phyloP scores from a whole-genome alignment of 495 filamentous ascomycete genomes.

The Penicillium maclennaniae region DNA sequence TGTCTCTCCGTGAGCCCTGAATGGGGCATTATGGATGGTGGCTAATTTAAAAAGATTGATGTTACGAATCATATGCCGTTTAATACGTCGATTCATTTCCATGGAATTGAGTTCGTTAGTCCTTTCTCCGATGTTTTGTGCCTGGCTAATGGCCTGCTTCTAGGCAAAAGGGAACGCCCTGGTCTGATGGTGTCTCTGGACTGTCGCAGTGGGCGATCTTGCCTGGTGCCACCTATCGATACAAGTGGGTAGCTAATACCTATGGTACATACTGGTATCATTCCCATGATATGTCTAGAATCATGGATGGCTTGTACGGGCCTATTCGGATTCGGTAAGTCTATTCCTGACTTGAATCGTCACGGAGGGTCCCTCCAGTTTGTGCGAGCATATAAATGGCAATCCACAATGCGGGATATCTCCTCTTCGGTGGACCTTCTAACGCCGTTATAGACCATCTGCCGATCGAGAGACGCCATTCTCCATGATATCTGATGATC shows the following conservation, averaged over 20 bases:
- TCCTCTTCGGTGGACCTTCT: neutral
- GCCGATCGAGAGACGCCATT: slow-evolving; percentile 27
- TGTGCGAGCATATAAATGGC: too few species aligned
- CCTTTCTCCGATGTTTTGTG: neutral
- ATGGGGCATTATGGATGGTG: neutral
- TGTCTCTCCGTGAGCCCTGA: neutral
- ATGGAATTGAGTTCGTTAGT: slow-evolving; percentile 36
- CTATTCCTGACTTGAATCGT: neutral
- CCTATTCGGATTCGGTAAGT: slow-evolving; percentile 32
- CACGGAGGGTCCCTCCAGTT: too few species aligned
- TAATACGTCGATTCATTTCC: slow-evolving; percentile 47
- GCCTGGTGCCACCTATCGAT: slow-evolving; percentile 40
- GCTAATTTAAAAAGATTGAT: slow-evolving; percentile 16
- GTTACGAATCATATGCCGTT: slow-evolving; percentile 48
- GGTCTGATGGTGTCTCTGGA: slow-evolving; percentile 51
- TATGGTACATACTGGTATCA: slow-evolving; percentile 54
- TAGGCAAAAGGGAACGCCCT: slow-evolving; percentile 27
- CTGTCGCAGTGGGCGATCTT: slow-evolving; percentile 43
- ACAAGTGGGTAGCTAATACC: slow-evolving; percentile 45
- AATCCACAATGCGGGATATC: neutral
- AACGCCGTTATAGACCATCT: neutral
- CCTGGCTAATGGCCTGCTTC: neutral
- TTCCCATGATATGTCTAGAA: slow-evolving; percentile 42
- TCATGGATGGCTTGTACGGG: slow-evolving; percentile 53
- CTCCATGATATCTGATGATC: slow-evolving; percentile 33